phyloP scores from a whole-genome alignment of 495 filamentous ascomycete genomes.

The Apodospora peruviana region DNA sequence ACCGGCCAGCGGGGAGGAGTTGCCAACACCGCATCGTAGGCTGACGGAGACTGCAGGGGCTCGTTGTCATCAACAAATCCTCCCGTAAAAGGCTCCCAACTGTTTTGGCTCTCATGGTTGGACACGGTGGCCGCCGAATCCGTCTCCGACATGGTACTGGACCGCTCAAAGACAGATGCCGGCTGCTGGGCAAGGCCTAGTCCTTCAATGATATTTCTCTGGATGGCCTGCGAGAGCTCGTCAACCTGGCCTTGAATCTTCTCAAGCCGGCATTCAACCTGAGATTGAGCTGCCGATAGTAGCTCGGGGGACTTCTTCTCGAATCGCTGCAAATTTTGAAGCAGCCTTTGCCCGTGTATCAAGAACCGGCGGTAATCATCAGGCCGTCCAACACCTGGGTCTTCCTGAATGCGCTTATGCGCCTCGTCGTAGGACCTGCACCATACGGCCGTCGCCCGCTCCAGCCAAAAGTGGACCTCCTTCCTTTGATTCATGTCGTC shows the following conservation, averaged over 20 bases:
- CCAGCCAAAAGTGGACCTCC: constrained; percentile 57
- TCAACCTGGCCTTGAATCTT: constrained; percentile 56
- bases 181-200: constrained; percentile 39
- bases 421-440: constrained; percentile 59
- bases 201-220: constrained; percentile 31
- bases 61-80: constrained; percentile 3
- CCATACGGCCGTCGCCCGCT: constrained; percentile 54
- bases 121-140: constrained; percentile 30
- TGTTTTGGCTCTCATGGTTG: constrained; percentile 27
- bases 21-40: background rate
- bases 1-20: constrained; percentile 7
- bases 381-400: constrained; percentile 53
- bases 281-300: constrained; percentile 34
- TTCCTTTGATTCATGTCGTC: constrained; percentile 57
- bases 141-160: constrained; percentile 58
- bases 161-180: constrained; percentile 67
- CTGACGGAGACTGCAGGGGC: constrained; percentile 5
- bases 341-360: constrained; percentile 58
- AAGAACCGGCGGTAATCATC: constrained; percentile 68
- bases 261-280: constrained; percentile 43
- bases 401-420: constrained; percentile 50
- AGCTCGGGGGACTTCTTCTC: constrained; percentile 30
- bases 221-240: constrained; percentile 43
- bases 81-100: constrained; percentile 20
- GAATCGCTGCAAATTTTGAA: constrained; percentile 41